These are phyloP conservation scores for Salvia hispanica DNA, from an alignment of 257 asterid species.

Conservation along the genomic window DNA sequence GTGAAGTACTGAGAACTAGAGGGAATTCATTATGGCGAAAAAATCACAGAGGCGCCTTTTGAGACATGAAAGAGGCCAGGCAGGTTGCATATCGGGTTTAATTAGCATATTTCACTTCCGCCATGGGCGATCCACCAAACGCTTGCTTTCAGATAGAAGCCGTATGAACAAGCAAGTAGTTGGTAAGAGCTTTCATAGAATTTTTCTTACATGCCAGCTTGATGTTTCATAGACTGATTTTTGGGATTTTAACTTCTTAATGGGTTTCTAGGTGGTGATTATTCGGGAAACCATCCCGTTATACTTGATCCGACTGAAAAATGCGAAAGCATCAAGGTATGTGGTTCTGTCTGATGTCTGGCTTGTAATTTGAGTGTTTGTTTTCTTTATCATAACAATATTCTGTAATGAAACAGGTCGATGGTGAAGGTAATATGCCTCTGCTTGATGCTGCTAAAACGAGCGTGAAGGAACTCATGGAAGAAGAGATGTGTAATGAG, in stretches of 20 bases:
- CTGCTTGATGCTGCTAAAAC: slow-evolving; percentile 46
- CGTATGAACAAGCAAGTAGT: slow-evolving; percentile 45
- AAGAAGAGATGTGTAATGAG: slow-evolving; percentile 78
- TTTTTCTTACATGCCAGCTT: neutral
- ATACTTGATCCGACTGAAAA: slow-evolving; percentile 32
- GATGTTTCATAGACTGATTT: slow-evolving; percentile 8
- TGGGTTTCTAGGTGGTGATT: slow-evolving; percentile 42
- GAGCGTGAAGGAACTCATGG: slow-evolving; percentile 94
- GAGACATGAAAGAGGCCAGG: slow-evolving; percentile 64
- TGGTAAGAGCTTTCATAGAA: slow-evolving; percentile 48
- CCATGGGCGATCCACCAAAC: slow-evolving; percentile 66
- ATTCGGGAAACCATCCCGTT: slow-evolving; percentile 32
- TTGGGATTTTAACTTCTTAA: neutral
- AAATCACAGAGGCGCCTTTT: slow-evolving; percentile 56
- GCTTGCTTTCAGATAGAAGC: slow-evolving; percentile 71
- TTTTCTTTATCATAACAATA: slow-evolving; percentile 13
- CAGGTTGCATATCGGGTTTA: slow-evolving; percentile 83
- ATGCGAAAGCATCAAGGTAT: slow-evolving; percentile 44
- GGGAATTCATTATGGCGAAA: slow-evolving; percentile 62
- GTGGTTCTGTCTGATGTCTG: slow-evolving; percentile 25
- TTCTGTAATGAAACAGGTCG: slow-evolving; percentile 45
- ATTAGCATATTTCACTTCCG: slow-evolving; percentile 84
- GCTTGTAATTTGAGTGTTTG: slow-evolving; percentile 5
- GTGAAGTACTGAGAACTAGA: slow-evolving; percentile 24
- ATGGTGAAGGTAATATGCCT: slow-evolving; percentile 42